These are phyloP conservation scores for Elsinoe ampelina DNA, from an alignment of 2,329 filamentous ascomycete species.

Conservation along the genomic window DNA sequence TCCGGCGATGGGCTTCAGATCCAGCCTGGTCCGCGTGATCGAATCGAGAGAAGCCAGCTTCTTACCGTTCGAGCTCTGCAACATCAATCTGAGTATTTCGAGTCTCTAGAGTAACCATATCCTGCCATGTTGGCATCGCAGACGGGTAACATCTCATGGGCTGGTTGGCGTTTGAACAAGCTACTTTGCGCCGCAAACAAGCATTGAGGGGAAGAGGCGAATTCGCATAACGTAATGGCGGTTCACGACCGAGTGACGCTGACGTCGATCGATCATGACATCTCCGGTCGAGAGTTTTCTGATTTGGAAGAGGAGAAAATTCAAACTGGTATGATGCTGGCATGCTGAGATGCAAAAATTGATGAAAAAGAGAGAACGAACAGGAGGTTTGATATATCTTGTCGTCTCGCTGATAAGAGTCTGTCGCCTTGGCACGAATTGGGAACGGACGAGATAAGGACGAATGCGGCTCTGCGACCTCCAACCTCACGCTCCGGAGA, in stretches of 20 bases:
- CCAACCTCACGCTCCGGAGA: not conserved
- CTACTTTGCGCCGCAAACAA: not conserved
- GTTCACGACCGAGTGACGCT: not conserved
- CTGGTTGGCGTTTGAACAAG: not conserved
- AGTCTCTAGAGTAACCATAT: not conserved
- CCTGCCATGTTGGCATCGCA: not conserved
- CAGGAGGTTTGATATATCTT: not conserved
- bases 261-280: not conserved
- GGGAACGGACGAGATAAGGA: constrained; percentile 6
- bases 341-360: not conserved
- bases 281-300: not conserved
- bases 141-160: not conserved
- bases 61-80: not conserved
- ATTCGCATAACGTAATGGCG: constrained; percentile 8
- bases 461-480: constrained; percentile 4
- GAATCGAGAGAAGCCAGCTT: not conserved
- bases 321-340: not conserved
- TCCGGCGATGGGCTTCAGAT: not conserved
- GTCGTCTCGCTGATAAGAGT: not conserved
- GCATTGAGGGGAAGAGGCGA: not conserved
- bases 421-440: not conserved
- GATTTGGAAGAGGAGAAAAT: not conserved
- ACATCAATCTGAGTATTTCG: no score
- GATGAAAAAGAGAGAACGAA: not conserved
- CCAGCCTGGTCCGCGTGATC: constrained; percentile 2